Conservation (phyloP, 257 asterid genomes). For the Penstemon eatonii region DNA sequence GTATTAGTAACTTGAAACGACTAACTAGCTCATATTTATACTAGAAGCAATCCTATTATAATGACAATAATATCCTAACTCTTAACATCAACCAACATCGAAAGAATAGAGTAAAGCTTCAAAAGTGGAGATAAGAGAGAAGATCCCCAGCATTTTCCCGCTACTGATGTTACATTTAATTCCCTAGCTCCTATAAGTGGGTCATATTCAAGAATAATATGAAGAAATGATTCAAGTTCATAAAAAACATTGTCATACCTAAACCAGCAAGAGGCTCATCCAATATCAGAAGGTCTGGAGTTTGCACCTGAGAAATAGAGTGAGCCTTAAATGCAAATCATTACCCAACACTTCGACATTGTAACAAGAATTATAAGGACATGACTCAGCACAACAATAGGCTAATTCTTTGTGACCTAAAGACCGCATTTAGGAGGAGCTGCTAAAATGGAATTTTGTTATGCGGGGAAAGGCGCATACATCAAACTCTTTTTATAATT, state of each 20-base stretch:
- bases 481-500: constrained; percentile 21
- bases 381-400: constrained; percentile 10
- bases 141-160: no score
- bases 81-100: no score
- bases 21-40: no score
- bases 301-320: constrained; percentile 66
- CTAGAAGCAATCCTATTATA: no score
- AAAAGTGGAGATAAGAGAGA: no score
- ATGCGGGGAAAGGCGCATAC: constrained; percentile 15
- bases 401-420: constrained; percentile 23
- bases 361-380: constrained; percentile 7
- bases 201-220: not conserved
- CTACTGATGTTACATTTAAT: no score
- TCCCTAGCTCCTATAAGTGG: no score
- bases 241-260: constrained; percentile 48
- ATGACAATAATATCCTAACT: no score
- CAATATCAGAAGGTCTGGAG: constrained; percentile 78
- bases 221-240: constrained; percentile 24
- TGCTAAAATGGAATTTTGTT: constrained; percentile 7
- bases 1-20: no score
- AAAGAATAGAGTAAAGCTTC: no score
- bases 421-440: constrained; percentile 14
- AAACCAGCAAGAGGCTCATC: constrained; percentile 99
- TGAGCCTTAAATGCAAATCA: constrained; percentile 27
- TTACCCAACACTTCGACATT: constrained; percentile 16